phyloP scores from a whole-genome alignment of 2,329 filamentous ascomycete species.

The Colletotrichum lentis region DNA sequence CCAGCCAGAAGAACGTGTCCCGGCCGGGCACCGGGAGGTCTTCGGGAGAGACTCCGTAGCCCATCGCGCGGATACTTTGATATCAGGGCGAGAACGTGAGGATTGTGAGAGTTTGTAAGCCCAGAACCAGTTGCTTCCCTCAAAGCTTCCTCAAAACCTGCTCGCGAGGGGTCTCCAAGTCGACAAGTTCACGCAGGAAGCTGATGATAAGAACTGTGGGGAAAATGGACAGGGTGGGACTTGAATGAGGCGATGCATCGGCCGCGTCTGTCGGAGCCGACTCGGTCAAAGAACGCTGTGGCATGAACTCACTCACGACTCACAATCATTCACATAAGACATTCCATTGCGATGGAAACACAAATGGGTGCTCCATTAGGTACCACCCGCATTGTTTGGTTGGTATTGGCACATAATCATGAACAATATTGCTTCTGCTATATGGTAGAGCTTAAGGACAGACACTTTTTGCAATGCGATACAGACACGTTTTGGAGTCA shows the following conservation, averaged over 20 bases:
- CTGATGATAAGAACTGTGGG: conserved; percentile 24
- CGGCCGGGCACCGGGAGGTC: conserved; percentile 28
- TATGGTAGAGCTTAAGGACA: too few species aligned
- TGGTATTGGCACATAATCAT: background rate
- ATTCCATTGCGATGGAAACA: background rate
- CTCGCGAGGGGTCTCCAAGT: background rate
- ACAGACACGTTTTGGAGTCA: too few species aligned
- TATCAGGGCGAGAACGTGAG: too few species aligned
- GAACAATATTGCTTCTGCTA: too few species aligned
- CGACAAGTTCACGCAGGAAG: background rate
- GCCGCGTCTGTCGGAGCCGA: conserved; percentile 25
- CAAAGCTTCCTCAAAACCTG: background rate
- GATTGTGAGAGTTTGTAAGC: too few species aligned
- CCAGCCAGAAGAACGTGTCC: conserved; percentile 33
- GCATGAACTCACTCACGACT: background rate
- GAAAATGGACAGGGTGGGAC: conserved; percentile 19
- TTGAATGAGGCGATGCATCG: conserved; percentile 17
- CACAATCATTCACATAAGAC: background rate
- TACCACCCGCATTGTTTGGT: background rate
- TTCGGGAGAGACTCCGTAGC: conserved; percentile 4
- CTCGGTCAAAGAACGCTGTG: conserved; percentile 21
- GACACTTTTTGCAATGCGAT: too few species aligned
- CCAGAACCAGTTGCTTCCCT: background rate
- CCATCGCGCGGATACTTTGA: background rate
- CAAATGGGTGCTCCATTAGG: background rate